phyloP scores from a whole-genome alignment of 2,329 filamentous ascomycete genomes.

The Aspergillus sp. region DNA sequence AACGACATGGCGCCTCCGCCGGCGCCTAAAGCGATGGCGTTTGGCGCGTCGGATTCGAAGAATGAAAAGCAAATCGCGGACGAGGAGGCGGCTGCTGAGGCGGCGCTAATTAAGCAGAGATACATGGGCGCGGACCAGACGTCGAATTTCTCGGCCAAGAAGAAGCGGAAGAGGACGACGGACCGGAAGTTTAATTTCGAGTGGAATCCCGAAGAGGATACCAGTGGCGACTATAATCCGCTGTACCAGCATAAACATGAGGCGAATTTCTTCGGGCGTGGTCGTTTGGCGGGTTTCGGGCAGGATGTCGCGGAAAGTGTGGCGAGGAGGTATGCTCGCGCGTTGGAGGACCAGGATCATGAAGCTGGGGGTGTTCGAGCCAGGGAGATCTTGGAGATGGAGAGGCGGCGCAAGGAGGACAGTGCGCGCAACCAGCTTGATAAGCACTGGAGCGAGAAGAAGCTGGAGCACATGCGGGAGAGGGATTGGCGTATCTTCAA shows the following conservation, averaged over 20 bases:
- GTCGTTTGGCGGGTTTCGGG: slow-evolving; percentile 57
- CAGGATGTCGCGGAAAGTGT: slow-evolving; percentile 47
- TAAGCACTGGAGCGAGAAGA: slow-evolving; percentile 94
- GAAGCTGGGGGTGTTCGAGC: slow-evolving; percentile 71
- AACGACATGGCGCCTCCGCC: slow-evolving; percentile 47
- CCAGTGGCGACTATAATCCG: slow-evolving; percentile 71
- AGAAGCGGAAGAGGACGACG: slow-evolving; percentile 85
- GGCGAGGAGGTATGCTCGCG: slow-evolving; percentile 51
- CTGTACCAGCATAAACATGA: slow-evolving; percentile 62
- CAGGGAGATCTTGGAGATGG: slow-evolving; percentile 73
- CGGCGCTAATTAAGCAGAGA: slow-evolving; percentile 62
- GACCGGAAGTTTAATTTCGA: slow-evolving; percentile 99
- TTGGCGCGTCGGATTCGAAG: slow-evolving; percentile 26
- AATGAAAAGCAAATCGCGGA: slow-evolving; percentile 38
- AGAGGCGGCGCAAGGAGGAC: slow-evolving; percentile 64
- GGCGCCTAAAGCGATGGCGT: slow-evolving; percentile 24
- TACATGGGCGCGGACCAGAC: slow-evolving; percentile 91
- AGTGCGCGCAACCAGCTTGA: slow-evolving; percentile 65
- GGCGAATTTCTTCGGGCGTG: slow-evolving; percentile 60
- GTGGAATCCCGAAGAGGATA: slow-evolving; percentile 93
- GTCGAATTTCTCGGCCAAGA: slow-evolving; percentile 86
- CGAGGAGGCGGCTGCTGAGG: slow-evolving; percentile 57
- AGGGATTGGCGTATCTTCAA: slow-evolving; percentile 99
- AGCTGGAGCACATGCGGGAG: slow-evolving; percentile 85
- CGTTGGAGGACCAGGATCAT: slow-evolving; percentile 63